Base-by-base conservation (phyloP, 2,329 filamentous ascomycete species). In the Thielaviopsis euricoi region DNA sequence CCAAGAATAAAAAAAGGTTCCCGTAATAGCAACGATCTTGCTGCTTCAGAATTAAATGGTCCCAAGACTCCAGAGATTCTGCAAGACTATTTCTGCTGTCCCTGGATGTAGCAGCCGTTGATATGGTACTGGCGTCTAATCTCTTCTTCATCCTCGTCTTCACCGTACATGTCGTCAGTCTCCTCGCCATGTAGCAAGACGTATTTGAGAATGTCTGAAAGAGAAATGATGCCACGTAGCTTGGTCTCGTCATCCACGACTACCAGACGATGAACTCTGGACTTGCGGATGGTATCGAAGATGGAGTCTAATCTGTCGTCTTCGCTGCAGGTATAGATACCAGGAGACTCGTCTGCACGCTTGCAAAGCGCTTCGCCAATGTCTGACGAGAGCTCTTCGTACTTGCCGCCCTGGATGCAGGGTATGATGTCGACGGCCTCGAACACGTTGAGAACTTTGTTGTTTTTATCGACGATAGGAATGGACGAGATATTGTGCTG, bases 371-470 rank as follows among this genome's bases (percentile, higher is more conserved):
- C 91, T 62, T 96, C 90, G 50, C 91, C 93, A 4, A 97, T 87
- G 6, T 80, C 87, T 21, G 89, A 80, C 60, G 86, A 83, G 58
- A 98, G 76, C 64, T 96, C 91, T 63, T 97, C 93, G 67, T 97
- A 97, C 40, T 83, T 83, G 21, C 90, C 89, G 22, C 89, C 89
- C 71, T 94, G 95, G 71, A 98, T 95, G 65, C 95, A 83, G 0
- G 90, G 86, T 64, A 98, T 95, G 61, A 98, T 90, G 70, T 98
- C 93, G 55, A 98, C 90, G 1, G 93, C 88, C 72, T 98, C 94
- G 66, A 98, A 98, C 12, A 97, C 89, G 66, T 98, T 98, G 62
- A 97, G 81, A 0, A 98, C 82, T 70, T 81, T 74, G 65, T 78
- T 76, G 43, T 89, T 81, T 53, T 79, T 79, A 66, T 97, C 93